Evolutionary conservation across 768 basidiomycete genomes (phyloP).

Genomic region (Rhizopogon vulgaris): DNA sequence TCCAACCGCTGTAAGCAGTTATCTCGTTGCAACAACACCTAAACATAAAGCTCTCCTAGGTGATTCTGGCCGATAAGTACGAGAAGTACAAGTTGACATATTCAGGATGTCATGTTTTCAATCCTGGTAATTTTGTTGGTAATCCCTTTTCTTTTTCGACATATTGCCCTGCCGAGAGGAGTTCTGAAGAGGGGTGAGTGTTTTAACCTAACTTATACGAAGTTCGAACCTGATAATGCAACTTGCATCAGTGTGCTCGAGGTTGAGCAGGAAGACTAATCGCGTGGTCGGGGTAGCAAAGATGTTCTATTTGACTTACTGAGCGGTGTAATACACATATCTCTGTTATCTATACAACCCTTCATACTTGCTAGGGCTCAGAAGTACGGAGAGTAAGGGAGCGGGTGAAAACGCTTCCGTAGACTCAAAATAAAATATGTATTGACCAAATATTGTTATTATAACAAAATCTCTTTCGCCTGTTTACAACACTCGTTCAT

Average conservation of each 20-base stretch:
- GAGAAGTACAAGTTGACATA: conserved; percentile 95
- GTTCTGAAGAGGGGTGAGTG: conserved; percentile 79
- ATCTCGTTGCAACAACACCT: neutral
- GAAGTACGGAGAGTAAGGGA: no score
- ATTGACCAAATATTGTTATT: neutral
- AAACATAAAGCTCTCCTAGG: conserved; percentile 34
- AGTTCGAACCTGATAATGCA: neutral
- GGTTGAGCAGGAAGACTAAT: neutral
- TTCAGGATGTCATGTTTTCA: conserved; percentile 97
- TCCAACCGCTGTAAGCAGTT: conserved; percentile 74
- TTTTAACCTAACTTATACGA: neutral
- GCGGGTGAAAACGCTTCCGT: no score
- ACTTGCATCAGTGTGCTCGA: neutral
- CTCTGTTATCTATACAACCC: no score
- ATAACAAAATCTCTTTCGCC: neutral
- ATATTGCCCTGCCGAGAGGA: conserved; percentile 78
- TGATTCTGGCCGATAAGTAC: conserved; percentile 93
- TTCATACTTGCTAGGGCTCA: no score
- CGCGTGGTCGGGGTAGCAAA: neutral
- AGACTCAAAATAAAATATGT: no score
- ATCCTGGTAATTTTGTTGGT: conserved; percentile 89
- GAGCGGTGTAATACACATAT: no score
- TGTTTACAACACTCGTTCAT: neutral
- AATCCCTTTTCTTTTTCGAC: conserved; percentile 83
- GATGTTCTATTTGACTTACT: neutral